Evolutionary conservation across 108 stramenopile genomes (phyloP).

Genomic region (Cyclotella cryptica): DNA sequence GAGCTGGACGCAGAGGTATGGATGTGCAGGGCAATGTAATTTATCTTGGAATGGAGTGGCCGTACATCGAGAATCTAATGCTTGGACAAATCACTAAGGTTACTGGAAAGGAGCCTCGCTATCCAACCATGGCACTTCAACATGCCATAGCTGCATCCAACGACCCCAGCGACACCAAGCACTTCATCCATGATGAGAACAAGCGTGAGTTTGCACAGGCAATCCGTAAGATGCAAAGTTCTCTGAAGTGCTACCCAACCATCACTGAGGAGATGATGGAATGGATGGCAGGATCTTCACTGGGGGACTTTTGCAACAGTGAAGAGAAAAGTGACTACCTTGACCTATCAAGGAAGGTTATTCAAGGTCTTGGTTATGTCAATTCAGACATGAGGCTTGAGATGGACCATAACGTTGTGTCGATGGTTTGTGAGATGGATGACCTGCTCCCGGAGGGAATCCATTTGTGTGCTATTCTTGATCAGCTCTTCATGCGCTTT

Average conservation of each 20-base stretch:
- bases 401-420: conserved; percentile 89
- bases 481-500: conserved; percentile 82
- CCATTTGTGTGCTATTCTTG: conserved; percentile 77
- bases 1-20: conserved; percentile 98
- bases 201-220: conserved; percentile 72
- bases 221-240: conserved; percentile 74
- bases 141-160: conserved; percentile 88
- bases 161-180: conserved; percentile 77
- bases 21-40: conserved; percentile 99
- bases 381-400: conserved; percentile 73
- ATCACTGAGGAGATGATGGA: conserved; percentile 83
- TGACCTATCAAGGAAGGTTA: conserved; percentile 67
- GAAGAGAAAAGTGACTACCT: conserved; percentile 71
- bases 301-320: conserved; percentile 86
- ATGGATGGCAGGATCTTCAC: conserved; percentile 79
- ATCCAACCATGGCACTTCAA: conserved; percentile 94
- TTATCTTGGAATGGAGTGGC: conserved; percentile 97
- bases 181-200: conserved; percentile 74
- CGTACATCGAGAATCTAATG: conserved; percentile 98
- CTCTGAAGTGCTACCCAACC: conserved; percentile 82
- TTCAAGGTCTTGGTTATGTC: conserved; percentile 82
- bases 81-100: conserved; percentile 96
- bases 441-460: conserved; percentile 82
- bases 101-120: conserved; percentile 94
- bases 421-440: conserved; percentile 89